Evolutionary conservation across 106 monocot species (phyloP).

Genomic region (Alisma plantagoaquatica): DNA sequence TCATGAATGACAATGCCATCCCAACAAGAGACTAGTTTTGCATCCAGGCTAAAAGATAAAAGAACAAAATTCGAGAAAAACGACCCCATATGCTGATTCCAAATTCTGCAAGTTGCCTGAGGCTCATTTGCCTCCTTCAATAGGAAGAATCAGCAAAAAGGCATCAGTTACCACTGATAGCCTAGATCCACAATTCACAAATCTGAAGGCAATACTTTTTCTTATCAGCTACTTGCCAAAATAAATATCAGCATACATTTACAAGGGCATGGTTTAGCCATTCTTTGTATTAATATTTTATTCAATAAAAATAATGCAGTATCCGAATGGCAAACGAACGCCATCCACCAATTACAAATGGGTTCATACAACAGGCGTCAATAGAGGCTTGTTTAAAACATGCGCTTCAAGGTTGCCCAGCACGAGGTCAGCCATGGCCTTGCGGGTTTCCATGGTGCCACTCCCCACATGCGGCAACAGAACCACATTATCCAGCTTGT

Average conservation of each 20-base stretch:
- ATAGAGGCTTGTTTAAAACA: slow-evolving; percentile 12
- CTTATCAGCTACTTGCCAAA: too few relatives aligned
- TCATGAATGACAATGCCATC: too few relatives aligned
- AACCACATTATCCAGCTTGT: slow-evolving; percentile 24
- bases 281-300: not conserved
- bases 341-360: not conserved
- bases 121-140: too few relatives aligned
- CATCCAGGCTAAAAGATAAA: too few relatives aligned
- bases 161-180: too few relatives aligned
- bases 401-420: slow-evolving; percentile 25
- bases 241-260: too few relatives aligned
- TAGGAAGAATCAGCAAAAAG: too few relatives aligned
- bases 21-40: too few relatives aligned
- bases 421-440: slow-evolving; percentile 26
- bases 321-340: not conserved
- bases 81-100: too few relatives aligned
- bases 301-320: not conserved
- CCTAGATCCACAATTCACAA: not conserved
- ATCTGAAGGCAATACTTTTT: not conserved
- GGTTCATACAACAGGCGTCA: slow-evolving; percentile 19
- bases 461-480: slow-evolving; percentile 24
- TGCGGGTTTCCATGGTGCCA: slow-evolving; percentile 18
- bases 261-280: not conserved
- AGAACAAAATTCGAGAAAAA: too few relatives aligned
- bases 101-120: too few relatives aligned